These are phyloP conservation scores for Jatropha podagrica DNA, from an alignment of 441 rosid genomes.

Conservation along the genomic window DNA sequence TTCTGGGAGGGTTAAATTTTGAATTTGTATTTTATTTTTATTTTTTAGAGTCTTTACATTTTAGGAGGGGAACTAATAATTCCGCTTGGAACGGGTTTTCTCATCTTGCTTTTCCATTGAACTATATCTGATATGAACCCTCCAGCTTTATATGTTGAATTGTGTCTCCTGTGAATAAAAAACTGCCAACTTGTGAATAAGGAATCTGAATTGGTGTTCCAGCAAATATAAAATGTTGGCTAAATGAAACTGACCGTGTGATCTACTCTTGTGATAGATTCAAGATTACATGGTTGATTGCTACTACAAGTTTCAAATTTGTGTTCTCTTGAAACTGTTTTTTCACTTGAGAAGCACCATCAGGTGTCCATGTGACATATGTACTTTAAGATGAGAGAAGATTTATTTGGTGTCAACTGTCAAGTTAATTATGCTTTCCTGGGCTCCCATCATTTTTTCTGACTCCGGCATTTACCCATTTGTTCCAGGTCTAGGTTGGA, in stretches of 20 bases:
- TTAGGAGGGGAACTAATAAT: neutral
- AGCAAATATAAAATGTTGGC: neutral
- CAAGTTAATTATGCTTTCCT: neutral
- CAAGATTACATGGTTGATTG: neutral
- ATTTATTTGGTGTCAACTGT: neutral
- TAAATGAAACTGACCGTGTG: neutral
- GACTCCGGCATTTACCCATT: slow-evolving; percentile 1
- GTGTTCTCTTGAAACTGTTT: neutral
- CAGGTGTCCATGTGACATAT: neutral
- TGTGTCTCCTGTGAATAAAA: slow-evolving; percentile 1
- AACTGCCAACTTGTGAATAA: neutral
- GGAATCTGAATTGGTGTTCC: neutral
- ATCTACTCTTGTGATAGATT: neutral
- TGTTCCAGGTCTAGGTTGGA: slow-evolving; percentile 83
- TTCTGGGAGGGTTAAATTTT: neutral
- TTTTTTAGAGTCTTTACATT: neutral
- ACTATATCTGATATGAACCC: neutral
- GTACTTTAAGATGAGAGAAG: neutral
- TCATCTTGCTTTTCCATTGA: neutral
- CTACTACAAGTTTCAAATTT: neutral
- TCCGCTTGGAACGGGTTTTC: neutral
- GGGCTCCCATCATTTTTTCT: slow-evolving; percentile 3
- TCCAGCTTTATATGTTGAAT: neutral
- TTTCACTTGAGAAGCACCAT: neutral
- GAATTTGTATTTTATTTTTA: neutral